Evolutionary conservation across 768 basidiomycete genomes (phyloP), one percentile per base, ranked within the genome.

Genomic region (Mycena haematopus): DNA sequence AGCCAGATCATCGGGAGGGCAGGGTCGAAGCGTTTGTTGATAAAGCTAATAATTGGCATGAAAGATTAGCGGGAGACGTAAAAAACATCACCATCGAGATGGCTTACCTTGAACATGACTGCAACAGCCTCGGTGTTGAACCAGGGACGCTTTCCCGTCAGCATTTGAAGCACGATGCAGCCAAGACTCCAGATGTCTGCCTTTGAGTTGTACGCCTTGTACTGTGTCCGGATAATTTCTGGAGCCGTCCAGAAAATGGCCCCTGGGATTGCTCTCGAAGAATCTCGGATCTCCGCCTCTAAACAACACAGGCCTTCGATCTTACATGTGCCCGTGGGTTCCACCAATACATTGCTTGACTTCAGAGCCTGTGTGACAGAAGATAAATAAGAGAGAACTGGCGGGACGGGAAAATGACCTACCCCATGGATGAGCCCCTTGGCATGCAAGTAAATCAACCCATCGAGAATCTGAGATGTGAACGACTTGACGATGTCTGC

Each of bases 101-200:
- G 45, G 74, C 79, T 63, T 66, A 89, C 91, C 79, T 88, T 86
- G 69, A 85, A 85, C 82, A 93, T 84, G 62, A 91, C 89, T 1
- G 87, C 83, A 67, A 91, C 79, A 29, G 81, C 83, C 69, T 90
- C 86, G 58, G 86, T 83, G 50, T 85, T 82, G 27, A 80, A 80
- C 92, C 92, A 93, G 6, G 92, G 92, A 24, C 89, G 77, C 61
- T 82, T 78, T 31, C 91, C 91, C 13, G 88, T 86, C 81, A 87
- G 87, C 91, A 93, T 93, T 71, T 93, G 91, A 60, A 92, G 78
- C 15, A 90, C 84, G 13, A 93, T 84, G 74, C 91, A 93, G 8
- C 91, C 91, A 17, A 92, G 76, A 66, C 88, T 88, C 91, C 91
- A 93, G 64, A 93, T 89, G 68, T 93, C 92, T 36, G 91, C 85